Conservation (phyloP, 2,329 filamentous ascomycete species). For the Rachicladosporium sp. region DNA sequence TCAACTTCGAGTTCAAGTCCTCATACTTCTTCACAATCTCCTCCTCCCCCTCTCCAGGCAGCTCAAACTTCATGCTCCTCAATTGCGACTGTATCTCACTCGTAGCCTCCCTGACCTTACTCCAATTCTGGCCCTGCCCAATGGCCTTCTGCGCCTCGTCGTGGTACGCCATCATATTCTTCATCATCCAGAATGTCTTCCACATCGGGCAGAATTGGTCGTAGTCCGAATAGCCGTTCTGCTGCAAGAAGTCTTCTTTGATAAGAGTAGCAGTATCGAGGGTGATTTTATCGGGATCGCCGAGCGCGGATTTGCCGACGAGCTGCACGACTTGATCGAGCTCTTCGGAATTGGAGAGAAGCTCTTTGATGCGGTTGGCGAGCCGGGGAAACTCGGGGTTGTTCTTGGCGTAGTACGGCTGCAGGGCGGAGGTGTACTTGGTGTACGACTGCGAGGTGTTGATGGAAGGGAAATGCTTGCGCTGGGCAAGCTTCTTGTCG, state of each 20-base stretch:
- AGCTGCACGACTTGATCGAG: slow-evolving; percentile 97
- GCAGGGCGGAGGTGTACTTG: slow-evolving; percentile 82
- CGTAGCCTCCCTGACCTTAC: slow-evolving; percentile 84
- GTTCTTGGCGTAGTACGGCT: slow-evolving; percentile 89
- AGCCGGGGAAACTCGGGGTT: slow-evolving; percentile 88
- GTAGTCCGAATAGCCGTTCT: slow-evolving; percentile 98
- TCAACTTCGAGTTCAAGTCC: slow-evolving; percentile 78
- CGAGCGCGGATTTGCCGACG: slow-evolving; percentile 91
- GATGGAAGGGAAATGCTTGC: slow-evolving; percentile 98
- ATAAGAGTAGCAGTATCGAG: slow-evolving; percentile 84
- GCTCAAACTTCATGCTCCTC: slow-evolving; percentile 91
- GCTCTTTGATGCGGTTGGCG: slow-evolving; percentile 83
- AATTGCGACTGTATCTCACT: slow-evolving; percentile 73
- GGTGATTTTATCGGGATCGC: slow-evolving; percentile 96
- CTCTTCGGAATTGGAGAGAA: slow-evolving; percentile 90
- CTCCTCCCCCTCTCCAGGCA: slow-evolving; percentile 75
- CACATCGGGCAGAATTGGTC: slow-evolving; percentile 98
- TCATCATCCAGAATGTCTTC: slow-evolving; percentile 99
- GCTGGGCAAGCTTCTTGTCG: slow-evolving; percentile 97
- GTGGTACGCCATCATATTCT: slow-evolving; percentile 95
- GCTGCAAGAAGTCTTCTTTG: slow-evolving; percentile 98
- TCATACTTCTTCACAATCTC: slow-evolving; percentile 86
- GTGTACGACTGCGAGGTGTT: slow-evolving; percentile 91
- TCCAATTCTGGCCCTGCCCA: slow-evolving; percentile 80
- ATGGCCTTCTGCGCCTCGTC: slow-evolving; percentile 96